Base-by-base conservation (phyloP, 805 yeast genomes). In the Saturnispora galanensis region DNA sequence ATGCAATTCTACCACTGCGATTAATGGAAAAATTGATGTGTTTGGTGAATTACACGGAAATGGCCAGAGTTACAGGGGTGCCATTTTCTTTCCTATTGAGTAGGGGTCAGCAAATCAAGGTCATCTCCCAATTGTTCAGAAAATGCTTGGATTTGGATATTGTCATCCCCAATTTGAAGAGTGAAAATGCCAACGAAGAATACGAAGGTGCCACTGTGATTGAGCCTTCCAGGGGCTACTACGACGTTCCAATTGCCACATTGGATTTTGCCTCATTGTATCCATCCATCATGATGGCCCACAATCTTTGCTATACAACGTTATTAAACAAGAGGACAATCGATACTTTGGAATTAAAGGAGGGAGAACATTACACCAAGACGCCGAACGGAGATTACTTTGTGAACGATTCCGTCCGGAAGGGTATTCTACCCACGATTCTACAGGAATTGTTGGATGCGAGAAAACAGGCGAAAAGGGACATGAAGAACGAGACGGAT, bases 201-300 rank as follows among this genome's bases (percentile, higher is more conserved):
- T 93, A 93, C 59, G 99, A 93, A 63, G 99, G 99, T 69, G 99
- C 99, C 5, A 93, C 98, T 0, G 99, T 93, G 53, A 93, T 93
- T 64, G 98, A 94, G 60, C 99, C 99, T 1, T 71, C 71, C 5
- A 77, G 97, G 61, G 99, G 98, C 1, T 94, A 88, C 63, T 94
- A 93, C 57, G 95, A 87, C 63, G 89, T 84, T 12, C 99, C 99
- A 1, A 90, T 93, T 58, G 96, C 99, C 2, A 93, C 99, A 0
- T 73, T 93, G 51, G 99, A 93, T 79, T 93, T 93, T 77, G 88
- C 95, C 53, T 87, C 96, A 45, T 73, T 93, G 72, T 93, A 93
- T 64, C 99, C 99, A 5, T 86, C 96, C 47, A 93, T 93, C 56
- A 89, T 93, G 95, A 93, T 94, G 95, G 98, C 99, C 0, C 97